Percentiles rank a stretch among this genome's conserved stretches.
Conservation (phyloP, 352 stramenopile species). For the Aphanomyces euteiches region DNA sequence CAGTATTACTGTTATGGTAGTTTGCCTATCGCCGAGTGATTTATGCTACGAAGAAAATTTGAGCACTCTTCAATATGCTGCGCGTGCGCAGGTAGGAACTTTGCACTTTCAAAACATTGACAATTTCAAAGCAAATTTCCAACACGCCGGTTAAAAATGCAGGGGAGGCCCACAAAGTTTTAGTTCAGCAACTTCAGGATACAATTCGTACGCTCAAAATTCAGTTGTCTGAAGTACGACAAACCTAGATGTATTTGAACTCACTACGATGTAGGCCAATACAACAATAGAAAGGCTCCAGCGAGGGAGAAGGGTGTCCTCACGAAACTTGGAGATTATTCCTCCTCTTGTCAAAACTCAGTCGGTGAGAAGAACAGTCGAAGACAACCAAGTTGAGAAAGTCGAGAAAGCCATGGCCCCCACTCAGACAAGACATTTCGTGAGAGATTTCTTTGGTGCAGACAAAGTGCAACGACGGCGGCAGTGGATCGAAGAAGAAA, state of each 20-base stretch:
- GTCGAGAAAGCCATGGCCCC: too few species aligned
- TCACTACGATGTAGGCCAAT: conserved; percentile 18
- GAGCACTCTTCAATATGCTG: conserved; percentile 91
- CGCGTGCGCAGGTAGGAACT: conserved; percentile 68
- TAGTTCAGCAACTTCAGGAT: conserved; percentile 46
- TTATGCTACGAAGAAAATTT: conserved; percentile 89
- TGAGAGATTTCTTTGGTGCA: too few species aligned
- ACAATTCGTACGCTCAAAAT: conserved; percentile 33
- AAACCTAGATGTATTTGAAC: neutral
- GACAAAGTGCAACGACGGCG: neutral
- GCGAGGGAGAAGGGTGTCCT: too few species aligned
- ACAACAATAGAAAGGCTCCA: conserved; percentile 14
- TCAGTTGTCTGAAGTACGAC: conserved; percentile 9
- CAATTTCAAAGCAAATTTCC: conserved; percentile 13
- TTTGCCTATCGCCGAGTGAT: conserved; percentile 78
- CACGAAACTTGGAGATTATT: too few species aligned
- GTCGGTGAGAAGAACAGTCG: neutral
- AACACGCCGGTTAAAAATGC: conserved; percentile 30
- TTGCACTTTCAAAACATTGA: neutral
- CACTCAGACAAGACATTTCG: too few species aligned
- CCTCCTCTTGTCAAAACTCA: too few species aligned
- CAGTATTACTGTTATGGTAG: conserved; percentile 89
- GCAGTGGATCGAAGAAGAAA: conserved; percentile 5
- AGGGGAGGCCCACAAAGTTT: conserved; percentile 22
- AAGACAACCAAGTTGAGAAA: neutral